Evolutionary conservation across 2,329 filamentous ascomycete species (phyloP).

Genomic region (Alternaria burnsii): DNA sequence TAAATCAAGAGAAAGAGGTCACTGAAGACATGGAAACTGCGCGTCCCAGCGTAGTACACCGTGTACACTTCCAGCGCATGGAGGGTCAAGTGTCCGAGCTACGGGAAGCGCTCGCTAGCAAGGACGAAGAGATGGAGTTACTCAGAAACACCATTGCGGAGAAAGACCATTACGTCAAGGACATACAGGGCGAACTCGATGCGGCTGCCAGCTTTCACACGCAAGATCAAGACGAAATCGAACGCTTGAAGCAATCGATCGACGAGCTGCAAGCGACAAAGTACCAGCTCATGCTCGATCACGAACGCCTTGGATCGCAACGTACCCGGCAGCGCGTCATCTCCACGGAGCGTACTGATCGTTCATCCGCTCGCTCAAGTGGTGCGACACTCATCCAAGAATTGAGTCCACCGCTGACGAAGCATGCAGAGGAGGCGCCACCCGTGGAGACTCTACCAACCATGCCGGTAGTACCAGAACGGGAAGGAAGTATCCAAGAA

Average conservation of each 20-base stretch:
- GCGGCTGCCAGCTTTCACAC: constrained; percentile 22
- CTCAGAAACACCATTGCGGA: constrained; percentile 24
- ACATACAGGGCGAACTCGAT: constrained; percentile 31
- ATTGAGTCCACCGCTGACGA: constrained; percentile 25
- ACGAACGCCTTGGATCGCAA: constrained; percentile 39
- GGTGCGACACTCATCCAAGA: constrained; percentile 45
- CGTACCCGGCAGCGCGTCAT: constrained; percentile 32
- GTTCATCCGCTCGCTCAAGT: constrained; percentile 38
- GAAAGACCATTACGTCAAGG: constrained; percentile 31
- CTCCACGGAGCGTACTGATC: constrained; percentile 34
- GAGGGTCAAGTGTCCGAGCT: constrained; percentile 43
- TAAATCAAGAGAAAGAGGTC: constrained; percentile 37
- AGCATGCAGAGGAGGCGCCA: constrained; percentile 21
- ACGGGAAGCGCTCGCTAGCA: constrained; percentile 28
- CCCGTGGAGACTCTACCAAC: constrained; percentile 16
- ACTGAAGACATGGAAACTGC: constrained; percentile 42
- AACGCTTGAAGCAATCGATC: constrained; percentile 33
- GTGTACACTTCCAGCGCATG: constrained; percentile 46
- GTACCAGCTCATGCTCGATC: constrained; percentile 44
- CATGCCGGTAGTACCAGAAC: constrained; percentile 14
- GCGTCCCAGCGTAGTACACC: constrained; percentile 44
- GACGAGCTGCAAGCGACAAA: constrained; percentile 39
- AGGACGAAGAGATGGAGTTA: constrained; percentile 32
- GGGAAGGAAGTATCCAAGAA: constrained; percentile 26
- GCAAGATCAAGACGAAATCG: constrained; percentile 38